Base-by-base conservation (phyloP, 83 land plant species). In the Picea mariana region DNA sequence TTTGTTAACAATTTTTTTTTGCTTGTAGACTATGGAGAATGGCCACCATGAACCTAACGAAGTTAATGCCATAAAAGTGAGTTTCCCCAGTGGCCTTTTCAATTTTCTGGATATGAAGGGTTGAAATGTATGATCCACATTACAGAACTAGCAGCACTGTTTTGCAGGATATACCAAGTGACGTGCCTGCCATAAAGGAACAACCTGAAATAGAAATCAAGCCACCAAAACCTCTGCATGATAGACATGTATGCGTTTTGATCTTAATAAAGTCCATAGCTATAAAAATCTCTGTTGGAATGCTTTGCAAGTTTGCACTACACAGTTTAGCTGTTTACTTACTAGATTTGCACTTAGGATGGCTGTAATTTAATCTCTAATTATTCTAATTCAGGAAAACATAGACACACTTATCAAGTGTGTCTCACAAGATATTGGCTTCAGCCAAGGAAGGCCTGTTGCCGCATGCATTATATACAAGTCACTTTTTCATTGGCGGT, bases 401-500 rank as follows among this genome's bases (percentile, higher is more conserved):
- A 90, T 96, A 71, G 99, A 97, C 87, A 86, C 95, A 16, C 91
- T 97, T 20, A 88, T 97, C 34, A 94, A 88, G 34, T 93, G 94
- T 85, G 94, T 97, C 21, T 77, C 72, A 63, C 87, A 95, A 84
- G 89, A 97, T 84, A 83, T 97, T 68, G 99, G 99, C 0, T 95
- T 92, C 84, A 94, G 92, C 87, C 81, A 94, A 65, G 95, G 94
- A 38, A 87, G 94, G 85, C 98, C 99, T 79, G 90, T 95, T 83
- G 99, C 98, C 71, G 99, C 98, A 49, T 90, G 92, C 81, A 92
- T 93, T 26, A 93, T 97, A 38, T 97, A 95, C 83, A 97, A 94
- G 85, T 92, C 95, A 52, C 92, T 97, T 78, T 90, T 95, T 59
- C 92, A 97, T n/a, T 97, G 99, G 99, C 95, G 93, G 62, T 97